Evolutionary conservation across 257 asterid species (phyloP).

Genomic region (Solanum sitiens): DNA sequence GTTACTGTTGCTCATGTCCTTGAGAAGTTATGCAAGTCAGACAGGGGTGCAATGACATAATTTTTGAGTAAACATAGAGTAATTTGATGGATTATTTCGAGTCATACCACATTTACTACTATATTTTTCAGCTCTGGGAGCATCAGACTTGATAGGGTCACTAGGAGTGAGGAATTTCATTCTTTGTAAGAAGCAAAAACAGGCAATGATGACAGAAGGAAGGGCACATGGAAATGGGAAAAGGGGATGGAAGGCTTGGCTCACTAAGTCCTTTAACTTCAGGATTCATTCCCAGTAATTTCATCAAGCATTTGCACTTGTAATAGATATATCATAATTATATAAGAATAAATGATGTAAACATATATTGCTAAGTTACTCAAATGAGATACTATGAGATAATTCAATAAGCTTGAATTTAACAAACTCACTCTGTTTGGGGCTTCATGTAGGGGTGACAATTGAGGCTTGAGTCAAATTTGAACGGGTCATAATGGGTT

Average conservation of each 20-base stretch:
- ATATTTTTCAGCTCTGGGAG: conserved; percentile 28
- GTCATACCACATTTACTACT: neutral
- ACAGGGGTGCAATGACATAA: neutral
- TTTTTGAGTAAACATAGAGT: neutral
- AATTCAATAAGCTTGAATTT: neutral
- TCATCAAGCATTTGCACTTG: neutral
- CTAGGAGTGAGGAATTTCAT: conserved; percentile 42
- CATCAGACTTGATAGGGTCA: conserved; percentile 33
- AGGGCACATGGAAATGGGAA: conserved; percentile 14
- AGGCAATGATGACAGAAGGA: conserved; percentile 15
- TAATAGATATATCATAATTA: neutral
- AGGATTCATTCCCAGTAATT: conserved; percentile 12
- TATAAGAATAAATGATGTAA: neutral
- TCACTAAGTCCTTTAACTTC: conserved; percentile 37
- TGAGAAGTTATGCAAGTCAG: neutral
- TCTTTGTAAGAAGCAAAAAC: conserved; percentile 33
- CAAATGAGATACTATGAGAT: neutral
- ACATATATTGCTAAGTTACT: neutral
- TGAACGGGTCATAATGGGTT: neutral
- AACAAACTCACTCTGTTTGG: neutral
- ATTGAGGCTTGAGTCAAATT: neutral
- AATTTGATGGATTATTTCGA: neutral
- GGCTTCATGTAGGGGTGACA: neutral
- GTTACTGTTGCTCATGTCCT: neutral
- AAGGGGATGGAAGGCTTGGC: conserved; percentile 38